Conservation (phyloP, 768 basidiomycete genomes). For the Mycena polygramma region DNA sequence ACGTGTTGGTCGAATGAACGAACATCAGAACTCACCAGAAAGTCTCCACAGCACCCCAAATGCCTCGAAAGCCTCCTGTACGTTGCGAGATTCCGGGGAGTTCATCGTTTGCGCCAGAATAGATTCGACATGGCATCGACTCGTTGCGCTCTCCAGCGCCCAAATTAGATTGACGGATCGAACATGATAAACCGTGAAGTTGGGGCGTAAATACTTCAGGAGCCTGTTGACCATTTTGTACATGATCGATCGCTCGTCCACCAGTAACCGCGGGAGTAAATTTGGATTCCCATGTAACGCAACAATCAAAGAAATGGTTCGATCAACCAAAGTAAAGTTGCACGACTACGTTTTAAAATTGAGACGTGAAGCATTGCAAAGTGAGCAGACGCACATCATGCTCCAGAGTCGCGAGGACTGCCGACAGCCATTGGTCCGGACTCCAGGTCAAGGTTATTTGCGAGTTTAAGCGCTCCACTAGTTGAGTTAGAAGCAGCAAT, state of each 20-base stretch:
- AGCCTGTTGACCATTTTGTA: slow-evolving; percentile 76
- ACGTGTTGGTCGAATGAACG: neutral
- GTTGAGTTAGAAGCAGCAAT: slow-evolving; percentile 63
- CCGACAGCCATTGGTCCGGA: slow-evolving; percentile 72
- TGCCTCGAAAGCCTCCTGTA: slow-evolving; percentile 79
- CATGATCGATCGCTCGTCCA: slow-evolving; percentile 70
- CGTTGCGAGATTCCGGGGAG: slow-evolving; percentile 60
- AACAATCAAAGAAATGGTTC: slow-evolving; percentile 68
- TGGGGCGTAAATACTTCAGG: slow-evolving; percentile 77
- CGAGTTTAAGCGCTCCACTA: slow-evolving; percentile 61
- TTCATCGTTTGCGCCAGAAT: slow-evolving; percentile 82
- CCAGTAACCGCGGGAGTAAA: slow-evolving; percentile 64
- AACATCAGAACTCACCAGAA: slow-evolving; percentile 66
- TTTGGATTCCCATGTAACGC: slow-evolving; percentile 64
- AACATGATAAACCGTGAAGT: slow-evolving; percentile 80
- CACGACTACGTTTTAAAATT: slow-evolving; percentile 55
- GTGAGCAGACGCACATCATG: slow-evolving; percentile 58
- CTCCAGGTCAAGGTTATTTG: slow-evolving; percentile 66
- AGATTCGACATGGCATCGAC: slow-evolving; percentile 78
- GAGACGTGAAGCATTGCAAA: slow-evolving; percentile 21
- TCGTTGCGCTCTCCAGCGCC: slow-evolving; percentile 73
- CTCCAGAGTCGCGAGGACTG: slow-evolving; percentile 66
- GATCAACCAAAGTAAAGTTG: slow-evolving; percentile 79
- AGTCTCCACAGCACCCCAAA: slow-evolving; percentile 95
- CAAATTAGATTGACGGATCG: slow-evolving; percentile 88